Percentiles rank a stretch among this genome's conserved stretches.
Evolutionary conservation across 2,329 filamentous ascomycete genomes (phyloP).

Genomic region (Neofusicoccum cordaticola): DNA sequence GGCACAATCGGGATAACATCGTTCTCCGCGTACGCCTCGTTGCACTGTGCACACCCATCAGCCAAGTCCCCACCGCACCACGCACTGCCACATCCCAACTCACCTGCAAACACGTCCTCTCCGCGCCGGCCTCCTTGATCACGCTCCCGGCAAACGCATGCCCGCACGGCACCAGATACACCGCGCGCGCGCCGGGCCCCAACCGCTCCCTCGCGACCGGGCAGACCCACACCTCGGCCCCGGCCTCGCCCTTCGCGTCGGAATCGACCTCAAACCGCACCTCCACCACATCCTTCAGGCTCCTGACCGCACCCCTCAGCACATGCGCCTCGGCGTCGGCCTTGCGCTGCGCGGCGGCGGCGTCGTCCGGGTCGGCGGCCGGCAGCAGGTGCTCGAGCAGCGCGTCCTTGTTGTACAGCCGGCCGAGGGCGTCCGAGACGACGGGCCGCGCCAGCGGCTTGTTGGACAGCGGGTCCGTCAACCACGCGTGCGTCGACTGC

Average conservation of each 20-base stretch:
- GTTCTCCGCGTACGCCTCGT: constrained; percentile 65
- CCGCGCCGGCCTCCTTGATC: constrained; percentile 72
- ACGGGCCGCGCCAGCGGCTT: constrained; percentile 69
- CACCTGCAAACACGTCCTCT: constrained; percentile 56
- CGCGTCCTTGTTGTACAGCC: constrained; percentile 92
- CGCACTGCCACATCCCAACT: constrained; percentile 16
- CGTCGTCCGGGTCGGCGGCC: constrained; percentile 51
- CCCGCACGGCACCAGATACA: constrained; percentile 91
- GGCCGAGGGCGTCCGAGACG: constrained; percentile 80
- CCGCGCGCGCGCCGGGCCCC: constrained; percentile 73
- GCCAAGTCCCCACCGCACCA: neutral
- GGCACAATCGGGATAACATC: constrained; percentile 84
- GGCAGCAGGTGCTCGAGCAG: constrained; percentile 68
- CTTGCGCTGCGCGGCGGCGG: constrained; percentile 47
- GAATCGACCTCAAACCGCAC: constrained; percentile 67
- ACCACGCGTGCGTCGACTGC: constrained; percentile 82
- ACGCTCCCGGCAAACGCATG: constrained; percentile 89
- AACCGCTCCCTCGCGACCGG: constrained; percentile 84
- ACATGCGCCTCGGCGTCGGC: constrained; percentile 52
- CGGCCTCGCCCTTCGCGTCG: constrained; percentile 46
- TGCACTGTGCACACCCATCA: constrained; percentile 56
- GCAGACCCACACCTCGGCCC: constrained; percentile 62
- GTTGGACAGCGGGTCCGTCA: constrained; percentile 81
- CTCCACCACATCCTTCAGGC: constrained; percentile 81
- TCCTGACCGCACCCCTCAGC: constrained; percentile 65